Evolutionary conservation across 371 early-diverging fungal genomes (phyloP).

Genomic region (Actinomortierella ambigua): DNA sequence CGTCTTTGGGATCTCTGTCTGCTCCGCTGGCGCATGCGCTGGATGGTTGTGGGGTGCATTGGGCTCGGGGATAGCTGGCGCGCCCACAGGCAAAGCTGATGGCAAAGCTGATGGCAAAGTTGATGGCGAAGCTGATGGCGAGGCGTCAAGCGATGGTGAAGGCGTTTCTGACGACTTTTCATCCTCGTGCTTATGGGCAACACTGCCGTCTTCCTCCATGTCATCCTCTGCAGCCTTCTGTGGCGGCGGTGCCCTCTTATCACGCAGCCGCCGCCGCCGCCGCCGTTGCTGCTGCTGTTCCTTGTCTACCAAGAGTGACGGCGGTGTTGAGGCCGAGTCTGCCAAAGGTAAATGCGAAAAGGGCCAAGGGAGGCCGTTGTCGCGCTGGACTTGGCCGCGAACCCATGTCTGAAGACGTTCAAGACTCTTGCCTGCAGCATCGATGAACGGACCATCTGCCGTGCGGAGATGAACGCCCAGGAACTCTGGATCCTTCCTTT

Average conservation of each 20-base stretch:
- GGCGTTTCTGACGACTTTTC: neutral
- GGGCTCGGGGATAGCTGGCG: neutral
- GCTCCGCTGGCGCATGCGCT: neutral
- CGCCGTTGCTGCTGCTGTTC: neutral
- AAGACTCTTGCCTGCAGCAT: constrained; percentile 44
- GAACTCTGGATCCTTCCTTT: constrained; percentile 47
- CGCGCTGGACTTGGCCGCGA: constrained; percentile 19
- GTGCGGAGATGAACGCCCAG: constrained; percentile 61
- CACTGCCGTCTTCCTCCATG: too few species aligned
- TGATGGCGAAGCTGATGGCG: neutral
- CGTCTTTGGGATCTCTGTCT: neutral
- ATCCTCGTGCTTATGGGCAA: too few species aligned
- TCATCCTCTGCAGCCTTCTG: too few species aligned
- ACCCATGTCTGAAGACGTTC: constrained; percentile 24
- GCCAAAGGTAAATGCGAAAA: too few species aligned
- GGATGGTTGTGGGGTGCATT: neutral
- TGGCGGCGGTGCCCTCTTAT: too few species aligned
- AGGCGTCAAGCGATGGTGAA: neutral
- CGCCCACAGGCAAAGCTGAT: neutral
- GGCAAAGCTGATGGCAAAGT: neutral
- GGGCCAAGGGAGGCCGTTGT: neutral
- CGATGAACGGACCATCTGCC: constrained; percentile 58
- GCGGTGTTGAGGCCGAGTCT: too few species aligned
- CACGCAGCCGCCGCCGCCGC: too few species aligned
- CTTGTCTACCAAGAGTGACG: neutral